These are phyloP conservation scores for Diaporthe sp. DNA, from an alignment of 2,329 filamentous ascomycete genomes.

Conservation along the genomic window DNA sequence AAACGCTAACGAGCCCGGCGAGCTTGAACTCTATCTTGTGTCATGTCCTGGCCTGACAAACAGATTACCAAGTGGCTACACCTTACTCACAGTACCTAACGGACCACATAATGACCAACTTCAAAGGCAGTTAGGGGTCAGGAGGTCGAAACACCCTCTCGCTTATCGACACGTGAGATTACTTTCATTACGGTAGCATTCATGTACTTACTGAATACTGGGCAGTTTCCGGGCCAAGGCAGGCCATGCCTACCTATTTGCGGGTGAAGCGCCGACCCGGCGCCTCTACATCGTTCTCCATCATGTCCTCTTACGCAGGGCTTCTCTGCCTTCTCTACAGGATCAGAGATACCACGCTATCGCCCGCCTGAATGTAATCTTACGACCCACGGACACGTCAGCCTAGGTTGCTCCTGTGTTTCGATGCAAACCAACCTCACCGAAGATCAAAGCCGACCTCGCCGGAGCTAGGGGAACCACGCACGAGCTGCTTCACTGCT, in stretches of 20 bases:
- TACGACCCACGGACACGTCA: background rate
- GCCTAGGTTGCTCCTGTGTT: background rate
- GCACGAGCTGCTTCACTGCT: background rate
- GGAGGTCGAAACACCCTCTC: background rate
- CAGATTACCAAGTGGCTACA: background rate
- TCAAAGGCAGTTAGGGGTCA: background rate
- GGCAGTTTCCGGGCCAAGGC: background rate
- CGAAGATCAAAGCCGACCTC: background rate
- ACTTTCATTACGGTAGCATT: background rate
- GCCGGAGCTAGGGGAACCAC: background rate
- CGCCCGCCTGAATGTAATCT: conserved; percentile 8
- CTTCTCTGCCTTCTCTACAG: background rate
- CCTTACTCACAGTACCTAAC: background rate
- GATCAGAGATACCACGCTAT: background rate
- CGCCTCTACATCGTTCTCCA: background rate
- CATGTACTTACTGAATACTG: background rate
- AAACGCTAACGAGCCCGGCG: background rate
- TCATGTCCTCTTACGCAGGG: background rate
- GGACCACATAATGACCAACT: background rate
- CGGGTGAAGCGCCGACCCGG: background rate
- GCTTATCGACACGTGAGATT: background rate
- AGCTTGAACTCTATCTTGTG: background rate
- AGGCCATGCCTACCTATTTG: background rate
- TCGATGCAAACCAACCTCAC: background rate
- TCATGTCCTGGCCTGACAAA: conserved; percentile 23